phyloP scores from a whole-genome alignment of 2,329 filamentous ascomycete species.

The Ophiostoma himal-ulmi region DNA sequence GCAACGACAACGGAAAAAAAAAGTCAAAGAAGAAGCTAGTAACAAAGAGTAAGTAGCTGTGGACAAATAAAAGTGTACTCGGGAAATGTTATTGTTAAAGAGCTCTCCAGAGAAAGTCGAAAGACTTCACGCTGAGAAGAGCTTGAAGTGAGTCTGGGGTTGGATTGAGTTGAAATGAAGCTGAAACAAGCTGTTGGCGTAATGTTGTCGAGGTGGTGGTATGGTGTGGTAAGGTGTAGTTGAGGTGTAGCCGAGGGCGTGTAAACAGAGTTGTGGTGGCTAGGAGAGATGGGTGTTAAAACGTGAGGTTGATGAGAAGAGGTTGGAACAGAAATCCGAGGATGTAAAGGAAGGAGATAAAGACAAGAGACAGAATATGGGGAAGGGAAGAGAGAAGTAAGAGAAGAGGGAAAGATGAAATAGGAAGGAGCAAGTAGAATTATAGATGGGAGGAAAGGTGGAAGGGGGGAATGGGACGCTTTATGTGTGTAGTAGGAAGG shows the following conservation, averaged over 20 bases:
- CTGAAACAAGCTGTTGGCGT: conserved; percentile 8
- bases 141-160: background rate
- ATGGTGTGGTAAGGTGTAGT: background rate
- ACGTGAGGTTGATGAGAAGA: background rate
- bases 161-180: background rate
- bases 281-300: background rate
- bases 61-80: background rate
- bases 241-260: background rate
- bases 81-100: background rate
- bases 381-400: background rate
- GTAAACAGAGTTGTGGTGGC: background rate
- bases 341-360: background rate
- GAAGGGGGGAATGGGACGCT: background rate
- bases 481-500: background rate
- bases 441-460: conserved; percentile 13
- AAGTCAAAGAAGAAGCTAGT: background rate
- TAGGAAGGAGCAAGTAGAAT: conserved; percentile 2
- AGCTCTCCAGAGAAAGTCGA: background rate
- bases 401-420: conserved; percentile 11
- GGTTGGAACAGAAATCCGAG: background rate
- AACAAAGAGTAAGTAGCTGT: conserved; percentile 9
- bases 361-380: background rate
- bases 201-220: background rate
- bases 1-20: background rate
- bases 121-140: background rate